Evolutionary conservation across 2,329 filamentous ascomycete genomes (phyloP), one percentile per base, ranked within the genome.

Genomic region (Paracorniculantispora psalliotae): DNA sequence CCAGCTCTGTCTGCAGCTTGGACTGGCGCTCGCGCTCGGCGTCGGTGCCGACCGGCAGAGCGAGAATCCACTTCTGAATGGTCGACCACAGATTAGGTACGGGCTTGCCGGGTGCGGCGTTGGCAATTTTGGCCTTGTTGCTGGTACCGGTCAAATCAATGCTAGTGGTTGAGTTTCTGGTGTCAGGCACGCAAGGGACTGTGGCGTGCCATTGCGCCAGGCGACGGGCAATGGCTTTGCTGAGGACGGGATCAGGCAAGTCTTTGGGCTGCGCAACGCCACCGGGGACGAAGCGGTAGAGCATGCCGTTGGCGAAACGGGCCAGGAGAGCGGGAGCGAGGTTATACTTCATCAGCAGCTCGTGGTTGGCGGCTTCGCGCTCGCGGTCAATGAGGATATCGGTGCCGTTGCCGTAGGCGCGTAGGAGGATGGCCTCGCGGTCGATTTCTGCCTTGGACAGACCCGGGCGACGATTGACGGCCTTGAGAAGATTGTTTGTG

Each of bases 321-420:
- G 92, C 94, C 61, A 97, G 83, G 55, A 99, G 81, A 62, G 89
- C 81, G 39, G 94, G 94, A 21, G 94, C 94, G 57, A 99, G 86
- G 67, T 87, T 85, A 68, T 92, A 81, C 65, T 84, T 85, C 76
- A 92, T 91, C 63, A 97, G 86, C 59, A 97, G 82, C 71, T 92
- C 92, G 75, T 99, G 94, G 71, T 87, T 88, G 67, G 86, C 81
- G 1, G 81, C 83, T 80, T 84, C 87, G 81, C 93, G 87, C 77
- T 96, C 90, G 65, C 94, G 89, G 77, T 99, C 94, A 75, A 99
- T 99, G 67, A 99, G 83, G 57, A 97, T 83, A 70, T 96, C 92
- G 65, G 94, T 97, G 63, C 92, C 91, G 72, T 94, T 88, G 67
- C 94, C 94, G 74, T 97, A 99, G 62, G 94, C 94, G 66, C 94